A percentile compares a stretch with the other conserved stretches of the same genome.
Conservation (phyloP, 202 grass and related monocot genomes). For the Setaria viridis region DNA sequence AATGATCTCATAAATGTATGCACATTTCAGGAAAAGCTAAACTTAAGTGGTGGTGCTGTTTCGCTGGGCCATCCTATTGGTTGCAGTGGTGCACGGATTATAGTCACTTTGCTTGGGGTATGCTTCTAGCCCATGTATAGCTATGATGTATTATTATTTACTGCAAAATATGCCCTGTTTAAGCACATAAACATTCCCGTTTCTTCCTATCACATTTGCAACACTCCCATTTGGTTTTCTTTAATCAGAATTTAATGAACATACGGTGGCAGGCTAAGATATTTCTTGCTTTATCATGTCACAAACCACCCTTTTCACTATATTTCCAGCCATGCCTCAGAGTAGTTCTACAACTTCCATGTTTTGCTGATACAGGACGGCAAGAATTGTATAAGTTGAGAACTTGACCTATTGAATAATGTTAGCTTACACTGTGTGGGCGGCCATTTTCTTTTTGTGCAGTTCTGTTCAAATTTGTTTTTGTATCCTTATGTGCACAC, state of each 20-base stretch:
- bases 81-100: slow-evolving; percentile 92
- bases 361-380: neutral
- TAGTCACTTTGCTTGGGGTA: slow-evolving; percentile 96
- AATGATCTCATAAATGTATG: slow-evolving; percentile 25
- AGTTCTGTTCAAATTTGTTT: neutral
- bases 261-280: neutral
- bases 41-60: slow-evolving; percentile 88
- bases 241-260: neutral
- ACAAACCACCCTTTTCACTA: neutral
- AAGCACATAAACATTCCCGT: neutral
- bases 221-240: neutral
- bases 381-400: neutral
- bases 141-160: neutral
- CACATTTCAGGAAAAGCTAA: slow-evolving; percentile 78
- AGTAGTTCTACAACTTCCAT: neutral
- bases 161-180: neutral
- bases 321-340: neutral
- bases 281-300: slow-evolving; percentile 31
- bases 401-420: neutral
- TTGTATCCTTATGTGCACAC: neutral
- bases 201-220: neutral
- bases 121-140: slow-evolving; percentile 39
- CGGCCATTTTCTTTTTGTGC: neutral
- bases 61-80: slow-evolving; percentile 95
- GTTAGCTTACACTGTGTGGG: neutral